phyloP scores from a whole-genome alignment of 306 rosid genomes.

The Echinosophora koreensis region DNA sequence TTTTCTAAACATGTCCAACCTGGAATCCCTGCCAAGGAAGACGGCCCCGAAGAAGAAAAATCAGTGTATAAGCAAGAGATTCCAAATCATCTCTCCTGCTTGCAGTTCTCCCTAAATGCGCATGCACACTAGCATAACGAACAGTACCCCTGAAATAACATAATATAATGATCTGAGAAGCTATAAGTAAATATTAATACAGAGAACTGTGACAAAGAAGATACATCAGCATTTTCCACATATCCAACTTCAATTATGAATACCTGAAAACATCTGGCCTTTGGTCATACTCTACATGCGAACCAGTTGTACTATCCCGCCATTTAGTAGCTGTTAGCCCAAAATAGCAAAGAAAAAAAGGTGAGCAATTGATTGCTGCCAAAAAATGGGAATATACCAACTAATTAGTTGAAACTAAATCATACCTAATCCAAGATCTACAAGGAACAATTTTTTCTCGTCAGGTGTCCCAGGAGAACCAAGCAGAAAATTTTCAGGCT shows the following conservation, averaged over 20 bases:
- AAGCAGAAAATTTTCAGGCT: conserved; percentile 96
- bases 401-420: conserved; percentile 29
- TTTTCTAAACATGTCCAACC: conserved; percentile 60
- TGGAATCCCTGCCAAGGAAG: conserved; percentile 96
- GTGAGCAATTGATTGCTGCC: not conserved
- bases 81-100: conserved; percentile 97
- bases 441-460: conserved; percentile 83
- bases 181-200: conserved; percentile 33
- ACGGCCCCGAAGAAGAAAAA: conserved; percentile 87
- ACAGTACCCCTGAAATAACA: conserved; percentile 74
- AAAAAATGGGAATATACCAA: not conserved
- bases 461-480: conserved; percentile 88
- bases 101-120: conserved; percentile 90
- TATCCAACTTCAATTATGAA: conserved; percentile 41
- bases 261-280: conserved; percentile 94
- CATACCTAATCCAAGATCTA: conserved; percentile 92
- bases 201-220: conserved; percentile 21
- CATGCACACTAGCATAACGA: conserved; percentile 89
- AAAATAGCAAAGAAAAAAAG: conserved; percentile 40
- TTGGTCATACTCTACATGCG: conserved; percentile 93
- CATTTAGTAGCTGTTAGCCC: conserved; percentile 76
- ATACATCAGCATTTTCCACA: not conserved
- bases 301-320: conserved; percentile 70
- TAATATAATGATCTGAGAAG: conserved; percentile 21
- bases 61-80: conserved; percentile 88